Conservation (phyloP, 78 protist species). For the Cavenderia fasciculata region DNA sequence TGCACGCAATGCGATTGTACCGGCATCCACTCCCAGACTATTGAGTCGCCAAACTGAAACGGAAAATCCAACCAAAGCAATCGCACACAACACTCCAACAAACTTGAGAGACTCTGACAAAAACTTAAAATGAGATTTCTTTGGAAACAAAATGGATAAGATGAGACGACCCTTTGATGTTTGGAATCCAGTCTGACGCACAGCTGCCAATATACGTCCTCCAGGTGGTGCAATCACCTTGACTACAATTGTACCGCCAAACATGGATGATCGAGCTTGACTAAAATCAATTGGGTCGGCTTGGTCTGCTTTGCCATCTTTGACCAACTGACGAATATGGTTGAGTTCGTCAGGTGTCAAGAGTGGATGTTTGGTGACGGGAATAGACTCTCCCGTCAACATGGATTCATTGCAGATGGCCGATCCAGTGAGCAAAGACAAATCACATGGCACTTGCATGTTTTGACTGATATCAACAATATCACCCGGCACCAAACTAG, state of each 20-base stretch:
- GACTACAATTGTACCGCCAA: constrained; percentile 59
- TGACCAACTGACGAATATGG: too few species aligned
- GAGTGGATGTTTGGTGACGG: constrained; percentile 76
- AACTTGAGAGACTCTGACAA: constrained; percentile 19
- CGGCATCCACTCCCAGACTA: not conserved
- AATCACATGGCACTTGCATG: constrained; percentile 89
- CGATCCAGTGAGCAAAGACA: constrained; percentile 92
- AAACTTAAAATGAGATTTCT: constrained; percentile 15
- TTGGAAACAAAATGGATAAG: constrained; percentile 5
- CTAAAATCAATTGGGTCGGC: constrained; percentile 3
- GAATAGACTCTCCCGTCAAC: constrained; percentile 98
- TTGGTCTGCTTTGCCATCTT: not conserved
- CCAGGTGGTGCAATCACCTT: not conserved
- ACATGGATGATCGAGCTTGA: constrained; percentile 46
- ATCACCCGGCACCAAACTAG: constrained; percentile 70
- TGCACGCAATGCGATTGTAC: constrained; percentile 49
- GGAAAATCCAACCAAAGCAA: constrained; percentile 6
- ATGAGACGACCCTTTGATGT: constrained; percentile 1
- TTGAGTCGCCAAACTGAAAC: constrained; percentile 6
- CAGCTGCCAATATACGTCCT: not conserved
- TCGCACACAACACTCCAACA: not conserved
- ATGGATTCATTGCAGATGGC: constrained; percentile 95
- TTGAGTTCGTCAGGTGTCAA: constrained; percentile 6
- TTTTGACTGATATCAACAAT: constrained; percentile 14
- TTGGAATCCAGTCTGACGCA: constrained; percentile 14